Evolutionary conservation across 257 asterid genomes (phyloP).

Genomic region (Solanum neorickii): DNA sequence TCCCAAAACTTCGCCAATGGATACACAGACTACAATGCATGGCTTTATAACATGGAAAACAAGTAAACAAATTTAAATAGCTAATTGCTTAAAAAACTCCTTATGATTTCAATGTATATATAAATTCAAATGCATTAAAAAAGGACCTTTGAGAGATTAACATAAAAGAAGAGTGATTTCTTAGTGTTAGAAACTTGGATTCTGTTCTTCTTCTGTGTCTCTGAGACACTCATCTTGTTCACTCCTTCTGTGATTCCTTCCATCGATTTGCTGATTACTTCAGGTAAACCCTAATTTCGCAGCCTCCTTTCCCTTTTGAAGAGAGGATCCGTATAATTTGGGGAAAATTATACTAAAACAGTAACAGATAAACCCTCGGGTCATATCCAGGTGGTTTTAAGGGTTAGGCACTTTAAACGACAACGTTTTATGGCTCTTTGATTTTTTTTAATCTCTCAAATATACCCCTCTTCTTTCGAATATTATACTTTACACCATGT

Average conservation of each 20-base stretch:
- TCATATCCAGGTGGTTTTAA: neutral
- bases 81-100: neutral
- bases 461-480: neutral
- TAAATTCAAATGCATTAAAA: no score
- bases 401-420: neutral
- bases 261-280: neutral
- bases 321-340: neutral
- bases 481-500: neutral
- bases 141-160: conserved; percentile 25
- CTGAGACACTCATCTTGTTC: conserved; percentile 16
- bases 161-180: conserved; percentile 32
- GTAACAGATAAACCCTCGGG: neutral
- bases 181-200: conserved; percentile 39
- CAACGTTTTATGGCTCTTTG: neutral
- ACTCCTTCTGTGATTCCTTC: conserved; percentile 33
- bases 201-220: conserved; percentile 20
- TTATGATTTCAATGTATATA: neutral
- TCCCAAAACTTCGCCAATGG: neutral
- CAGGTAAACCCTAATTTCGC: neutral
- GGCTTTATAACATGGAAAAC: neutral
- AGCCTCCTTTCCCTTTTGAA: neutral
- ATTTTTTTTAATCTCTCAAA: accelerated
- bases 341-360: neutral
- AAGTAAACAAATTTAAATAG: neutral
- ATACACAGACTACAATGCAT: neutral